Conservation (phyloP, 192 early-diverging fungal species). For the Entrophospora sp. region DNA sequence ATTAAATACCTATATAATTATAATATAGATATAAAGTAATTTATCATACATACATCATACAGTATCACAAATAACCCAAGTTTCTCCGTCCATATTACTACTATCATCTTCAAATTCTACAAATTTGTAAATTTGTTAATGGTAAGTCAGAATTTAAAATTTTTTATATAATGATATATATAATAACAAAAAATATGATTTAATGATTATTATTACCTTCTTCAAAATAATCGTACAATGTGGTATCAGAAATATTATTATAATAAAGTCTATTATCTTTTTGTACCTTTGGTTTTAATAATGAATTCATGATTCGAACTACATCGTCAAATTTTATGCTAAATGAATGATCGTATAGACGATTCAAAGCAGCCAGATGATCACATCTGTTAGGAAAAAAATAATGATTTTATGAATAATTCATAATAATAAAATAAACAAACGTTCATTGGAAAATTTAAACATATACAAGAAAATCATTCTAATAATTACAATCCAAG, state of each 20-base stretch:
- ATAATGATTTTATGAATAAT: too few relatives aligned
- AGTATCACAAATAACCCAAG: slow-evolving; percentile 11
- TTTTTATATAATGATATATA: background rate
- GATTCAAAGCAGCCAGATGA: slow-evolving; percentile 9
- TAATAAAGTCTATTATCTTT: background rate
- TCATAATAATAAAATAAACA: too few relatives aligned
- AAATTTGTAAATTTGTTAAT: too few relatives aligned
- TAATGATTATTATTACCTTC: slow-evolving; percentile 3
- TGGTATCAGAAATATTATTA: background rate
- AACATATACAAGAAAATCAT: too few relatives aligned
- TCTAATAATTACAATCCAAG: slow-evolving; percentile 34
- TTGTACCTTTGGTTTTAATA: background rate
- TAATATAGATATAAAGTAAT: too few relatives aligned
- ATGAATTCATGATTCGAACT: slow-evolving; percentile 6
- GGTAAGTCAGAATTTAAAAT: too few relatives aligned
- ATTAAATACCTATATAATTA: too few relatives aligned
- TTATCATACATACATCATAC: too few relatives aligned
- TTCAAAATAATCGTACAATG: slow-evolving; percentile 13
- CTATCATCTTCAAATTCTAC: slow-evolving; percentile 12
- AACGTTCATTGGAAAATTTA: too few relatives aligned
- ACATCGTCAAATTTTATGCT: slow-evolving; percentile 7
- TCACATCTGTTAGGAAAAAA: background rate
- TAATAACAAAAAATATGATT: too few relatives aligned
- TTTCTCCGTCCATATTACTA: slow-evolving; percentile 1
- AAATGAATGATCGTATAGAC: slow-evolving; percentile 11